Evolutionary conservation across 352 stramenopile species (phyloP), one percentile per base, ranked within the genome.

Genomic region (Pythium phragmitis): DNA sequence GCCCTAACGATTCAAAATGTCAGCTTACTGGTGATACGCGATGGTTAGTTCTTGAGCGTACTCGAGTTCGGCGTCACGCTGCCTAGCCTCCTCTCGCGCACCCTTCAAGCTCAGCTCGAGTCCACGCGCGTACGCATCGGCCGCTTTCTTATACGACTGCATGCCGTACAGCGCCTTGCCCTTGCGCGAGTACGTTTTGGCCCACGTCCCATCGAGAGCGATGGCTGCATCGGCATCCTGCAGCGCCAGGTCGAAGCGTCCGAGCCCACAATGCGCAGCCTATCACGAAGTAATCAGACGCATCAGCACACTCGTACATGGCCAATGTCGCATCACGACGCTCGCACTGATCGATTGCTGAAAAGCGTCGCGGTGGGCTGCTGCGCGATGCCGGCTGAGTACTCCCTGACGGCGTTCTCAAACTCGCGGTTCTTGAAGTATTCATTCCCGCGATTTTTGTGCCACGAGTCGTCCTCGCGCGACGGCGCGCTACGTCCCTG

Each of bases 131-230:
- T 92, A 94, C 12, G 82, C 80, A 63, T 94, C 85, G 0, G 85
- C 85, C 6, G 85, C 85, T 19, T 75, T 82, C 55, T 76, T 82
- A 67, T 85, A 94, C 37, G 67, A 75, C 34, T 72, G 63, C 65
- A 90, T 65, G 3, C 73, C 85, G 58, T 94, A 94, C 23, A 89
- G 68, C 33, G 85, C 85, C 57, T 94, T 94, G 65, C 85, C 85
- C 49, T 94, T 91, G 49, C 85, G 70, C 26, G 85, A 94, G 66
- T 86, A 78, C 6, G 67, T 69, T 46, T 70, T 70, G 42, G 64
- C 64, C 84, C 84, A 92, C 7, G 74, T 70, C 42, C 81, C 72
- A 33, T 94, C 82, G 42, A 94, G 59, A 7, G 61, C 62, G 42
- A 91, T 88, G 48, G 85, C 85, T 9, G 62, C 65, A 23, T 89